Percentiles rank a stretch among this genome's conserved stretches.
phyloP scores from a whole-genome alignment of 2,329 filamentous ascomycete species.

The Fusarium zealandicum region DNA sequence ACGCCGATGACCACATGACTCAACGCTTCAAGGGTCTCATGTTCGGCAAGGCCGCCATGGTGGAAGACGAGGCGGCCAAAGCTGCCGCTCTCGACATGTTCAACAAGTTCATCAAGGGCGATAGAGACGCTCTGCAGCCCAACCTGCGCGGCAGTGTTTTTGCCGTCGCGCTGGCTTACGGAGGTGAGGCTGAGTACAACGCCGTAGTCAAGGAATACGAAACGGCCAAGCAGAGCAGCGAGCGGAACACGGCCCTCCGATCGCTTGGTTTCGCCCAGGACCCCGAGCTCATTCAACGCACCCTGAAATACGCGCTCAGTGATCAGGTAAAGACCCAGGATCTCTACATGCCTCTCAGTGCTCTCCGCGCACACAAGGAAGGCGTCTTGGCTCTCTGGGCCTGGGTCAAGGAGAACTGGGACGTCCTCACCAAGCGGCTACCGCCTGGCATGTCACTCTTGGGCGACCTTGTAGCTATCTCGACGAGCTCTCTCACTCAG shows the following conservation, averaged over 20 bases:
- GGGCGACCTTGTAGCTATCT: conserved; percentile 82
- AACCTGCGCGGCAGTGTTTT: conserved; percentile 91
- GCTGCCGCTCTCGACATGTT: conserved; percentile 90
- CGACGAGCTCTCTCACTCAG: conserved; percentile 80
- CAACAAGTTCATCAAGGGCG: conserved; percentile 79
- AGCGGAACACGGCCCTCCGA: conserved; percentile 90
- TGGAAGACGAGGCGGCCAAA: conserved; percentile 80
- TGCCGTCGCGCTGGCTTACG: conserved; percentile 81
- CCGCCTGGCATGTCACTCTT: conserved; percentile 89
- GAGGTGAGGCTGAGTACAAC: conserved; percentile 66
- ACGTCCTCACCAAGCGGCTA: conserved; percentile 78
- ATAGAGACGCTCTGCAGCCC: conserved; percentile 83
- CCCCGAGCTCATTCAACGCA: conserved; percentile 81
- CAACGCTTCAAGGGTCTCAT: conserved; percentile 95
- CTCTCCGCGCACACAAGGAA: conserved; percentile 76
- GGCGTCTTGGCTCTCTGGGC: conserved; percentile 82
- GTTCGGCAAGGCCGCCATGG: conserved; percentile 82
- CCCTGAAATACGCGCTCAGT: conserved; percentile 76
- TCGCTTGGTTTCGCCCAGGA: conserved; percentile 80
- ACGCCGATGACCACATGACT: conserved; percentile 84
- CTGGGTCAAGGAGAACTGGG: conserved; percentile 91
- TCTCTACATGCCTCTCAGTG: conserved; percentile 85
- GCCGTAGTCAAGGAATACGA: conserved; percentile 41
- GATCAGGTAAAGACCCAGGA: conserved; percentile 93
- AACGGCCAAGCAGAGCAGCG: conserved; percentile 72